A percentile compares a stretch with the other conserved stretches of the same genome.
Conservation (phyloP, 225 moss, liverwort and hornwort genomes). For the Pseudoscleropodium purum region DNA sequence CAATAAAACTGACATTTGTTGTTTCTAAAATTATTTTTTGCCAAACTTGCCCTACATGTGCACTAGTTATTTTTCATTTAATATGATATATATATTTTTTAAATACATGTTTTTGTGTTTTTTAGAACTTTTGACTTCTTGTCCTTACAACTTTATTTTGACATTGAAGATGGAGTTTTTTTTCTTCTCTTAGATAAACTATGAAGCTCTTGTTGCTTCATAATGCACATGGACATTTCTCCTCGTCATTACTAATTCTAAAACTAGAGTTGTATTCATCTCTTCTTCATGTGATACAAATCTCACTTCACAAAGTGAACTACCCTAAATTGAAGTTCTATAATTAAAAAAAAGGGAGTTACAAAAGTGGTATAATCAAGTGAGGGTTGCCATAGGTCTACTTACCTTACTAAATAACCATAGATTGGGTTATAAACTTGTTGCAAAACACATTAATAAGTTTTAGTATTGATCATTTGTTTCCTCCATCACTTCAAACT, state of each 20-base stretch:
- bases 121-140: not conserved
- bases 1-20: not conserved
- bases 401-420: too few relatives aligned
- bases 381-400: not conserved
- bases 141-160: not conserved
- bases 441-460: not conserved
- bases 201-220: not conserved
- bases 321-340: not conserved
- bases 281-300: not conserved
- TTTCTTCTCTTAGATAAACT: too few relatives aligned
- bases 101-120: rapidly evolving
- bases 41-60: not conserved
- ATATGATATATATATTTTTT: too few relatives aligned
- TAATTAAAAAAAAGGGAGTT: not conserved
- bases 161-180: not conserved
- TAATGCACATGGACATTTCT: not conserved
- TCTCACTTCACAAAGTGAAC: not conserved
- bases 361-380: not conserved
- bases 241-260: rapidly evolving
- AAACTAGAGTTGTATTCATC: not conserved
- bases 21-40: not conserved
- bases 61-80: rapidly evolving
- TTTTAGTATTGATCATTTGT: not conserved
- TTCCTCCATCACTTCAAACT: not conserved
- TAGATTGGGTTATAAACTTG: too few relatives aligned